phyloP scores from a whole-genome alignment of 805 yeast genomes.

The Isabelozyma pseudorhagii region DNA sequence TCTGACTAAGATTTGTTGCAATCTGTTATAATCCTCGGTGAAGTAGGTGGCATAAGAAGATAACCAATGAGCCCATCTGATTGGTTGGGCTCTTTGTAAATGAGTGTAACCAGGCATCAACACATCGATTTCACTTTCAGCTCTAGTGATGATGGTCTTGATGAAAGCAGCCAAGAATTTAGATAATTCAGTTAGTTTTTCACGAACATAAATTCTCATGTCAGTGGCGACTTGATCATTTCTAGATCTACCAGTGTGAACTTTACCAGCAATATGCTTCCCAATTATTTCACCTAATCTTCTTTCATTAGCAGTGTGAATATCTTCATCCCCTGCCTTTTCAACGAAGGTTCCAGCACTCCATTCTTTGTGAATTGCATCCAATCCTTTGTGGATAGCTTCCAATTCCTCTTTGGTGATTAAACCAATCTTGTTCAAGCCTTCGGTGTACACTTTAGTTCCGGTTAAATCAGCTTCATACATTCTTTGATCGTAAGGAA shows the following conservation, averaged over 20 bases:
- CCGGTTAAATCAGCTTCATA: slow-evolving; percentile 92
- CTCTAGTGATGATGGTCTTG: slow-evolving; percentile 66
- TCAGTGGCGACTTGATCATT: slow-evolving; percentile 99
- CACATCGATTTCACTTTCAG: slow-evolving; percentile 80
- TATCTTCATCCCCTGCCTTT: slow-evolving; percentile 92
- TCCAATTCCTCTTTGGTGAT: slow-evolving; percentile 67
- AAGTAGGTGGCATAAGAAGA: slow-evolving; percentile 93
- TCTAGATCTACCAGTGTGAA: slow-evolving; percentile 98
- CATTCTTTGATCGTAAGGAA: slow-evolving; percentile 95
- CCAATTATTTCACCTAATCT: slow-evolving; percentile 96
- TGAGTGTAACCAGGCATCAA: slow-evolving; percentile 99
- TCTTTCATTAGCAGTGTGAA: slow-evolving; percentile 98
- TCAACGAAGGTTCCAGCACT: slow-evolving; percentile 60
- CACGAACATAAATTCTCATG: slow-evolving; percentile 91
- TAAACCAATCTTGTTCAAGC: slow-evolving; percentile 74
- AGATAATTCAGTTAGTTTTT: slow-evolving; percentile 60
- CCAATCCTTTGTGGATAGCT: slow-evolving; percentile 83
- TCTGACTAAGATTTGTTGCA: slow-evolving; percentile 75
- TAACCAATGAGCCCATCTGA: slow-evolving; percentile 98
- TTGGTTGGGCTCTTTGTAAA: slow-evolving; percentile 98
- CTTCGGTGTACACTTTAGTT: slow-evolving; percentile 88
- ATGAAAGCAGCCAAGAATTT: slow-evolving; percentile 61
- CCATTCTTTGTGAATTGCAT: slow-evolving; percentile 78
- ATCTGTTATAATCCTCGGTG: slow-evolving; percentile 83
- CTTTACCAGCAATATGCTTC: slow-evolving; percentile 90